A percentile compares a stretch with the other conserved stretches of the same genome.
Conservation (phyloP, 2,329 filamentous ascomycete species). For the Aureobasidium lini region DNA sequence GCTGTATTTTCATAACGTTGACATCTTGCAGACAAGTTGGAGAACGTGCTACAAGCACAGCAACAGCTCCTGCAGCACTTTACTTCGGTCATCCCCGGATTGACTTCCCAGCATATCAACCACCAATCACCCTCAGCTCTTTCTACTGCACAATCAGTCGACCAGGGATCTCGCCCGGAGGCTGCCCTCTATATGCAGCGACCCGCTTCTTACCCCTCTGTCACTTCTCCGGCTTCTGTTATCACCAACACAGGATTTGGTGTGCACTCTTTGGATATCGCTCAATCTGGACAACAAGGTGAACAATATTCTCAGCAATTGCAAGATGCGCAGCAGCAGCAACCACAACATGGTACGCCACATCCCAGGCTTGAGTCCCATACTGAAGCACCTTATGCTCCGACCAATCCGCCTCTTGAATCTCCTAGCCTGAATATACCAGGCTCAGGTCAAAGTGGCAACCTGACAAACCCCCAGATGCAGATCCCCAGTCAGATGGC, state of each 20-base stretch:
- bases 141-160: conserved; percentile 15
- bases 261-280: neutral
- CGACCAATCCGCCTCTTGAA: conserved; percentile 40
- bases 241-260: conserved; percentile 1
- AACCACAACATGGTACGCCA: conserved; percentile 17
- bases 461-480: neutral
- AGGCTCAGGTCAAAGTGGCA: conserved; percentile 29
- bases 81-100: conserved; percentile 20
- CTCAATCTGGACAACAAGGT: neutral
- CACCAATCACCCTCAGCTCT: conserved; percentile 10
- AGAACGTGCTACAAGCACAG: conserved; percentile 37
- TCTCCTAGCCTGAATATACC: conserved; percentile 52
- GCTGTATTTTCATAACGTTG: neutral
- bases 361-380: conserved; percentile 12
- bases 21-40: conserved; percentile 36
- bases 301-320: neutral
- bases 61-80: conserved; percentile 41
- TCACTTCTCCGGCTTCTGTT: neutral
- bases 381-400: conserved; percentile 23
- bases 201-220: conserved; percentile 29
- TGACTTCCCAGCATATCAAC: neutral
- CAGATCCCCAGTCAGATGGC: conserved; percentile 19
- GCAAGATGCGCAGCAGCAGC: conserved; percentile 19
- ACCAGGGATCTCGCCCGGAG: conserved; percentile 37
- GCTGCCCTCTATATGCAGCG: conserved; percentile 41